Base-by-base conservation (phyloP, 768 basidiomycete species). In the Tricholoma flavovirens region DNA sequence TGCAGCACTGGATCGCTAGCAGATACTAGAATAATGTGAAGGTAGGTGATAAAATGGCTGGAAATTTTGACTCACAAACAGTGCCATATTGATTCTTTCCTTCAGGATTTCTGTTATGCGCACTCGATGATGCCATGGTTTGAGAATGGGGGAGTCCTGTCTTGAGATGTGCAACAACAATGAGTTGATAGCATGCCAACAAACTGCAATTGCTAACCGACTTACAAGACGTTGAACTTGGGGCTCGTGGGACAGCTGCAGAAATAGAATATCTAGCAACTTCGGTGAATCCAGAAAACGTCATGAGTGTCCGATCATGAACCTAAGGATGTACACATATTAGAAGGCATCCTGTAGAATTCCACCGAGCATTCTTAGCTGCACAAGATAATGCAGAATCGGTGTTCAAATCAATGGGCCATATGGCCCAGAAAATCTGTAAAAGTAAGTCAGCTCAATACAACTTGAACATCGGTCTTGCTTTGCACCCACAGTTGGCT, bases 71-170 rank as follows among this genome's bases (percentile, higher is more conserved):
- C 58, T 55, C 45, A 62, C 61, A 35, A 42, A 58, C 46, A 48
- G n/a, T n/a, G 38, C 55, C 53, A 29, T 59, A 53, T 53, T 65
- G 64, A 59, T 67, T 67, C 17, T 56, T 61, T 9, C 64, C 62
- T 6, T 5, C 33, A 11, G 65, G 62, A 48, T 63, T 64, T 19
- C 59, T 55, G 29, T 64, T 62, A 42, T 55, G 46, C 42, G 11
- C 17, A 21, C 42, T 43, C 21, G 19, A 43, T 43, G 42, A 43
- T 43, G 42, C 42, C 42, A 43, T 43, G 42, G 19, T 43, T 43
- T 43, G 42, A 21, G 42, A 43, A 17, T 21, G n/a, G n/a, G n/a
- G n/a, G n/a, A n/a, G n/a, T n/a, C n/a, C n/a, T n/a, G 42, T 43
- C 42, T 9, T 43, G 42, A 43, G 42, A 43, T 43, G 42, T 43